Conservation (phyloP, 768 basidiomycete genomes). For the Suillus americanus region DNA sequence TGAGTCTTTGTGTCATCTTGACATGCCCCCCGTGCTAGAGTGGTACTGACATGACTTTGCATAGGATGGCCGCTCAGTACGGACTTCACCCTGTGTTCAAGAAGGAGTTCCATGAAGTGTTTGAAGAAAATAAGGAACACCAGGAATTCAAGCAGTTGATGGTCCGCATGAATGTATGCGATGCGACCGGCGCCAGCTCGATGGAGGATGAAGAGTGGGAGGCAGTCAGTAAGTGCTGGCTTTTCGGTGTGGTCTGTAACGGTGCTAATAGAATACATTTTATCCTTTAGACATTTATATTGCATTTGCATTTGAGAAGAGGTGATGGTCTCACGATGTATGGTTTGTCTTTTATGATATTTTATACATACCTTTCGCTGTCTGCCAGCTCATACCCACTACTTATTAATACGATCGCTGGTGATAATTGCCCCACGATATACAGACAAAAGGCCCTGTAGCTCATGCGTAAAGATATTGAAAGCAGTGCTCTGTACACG, state of each 20-base stretch:
- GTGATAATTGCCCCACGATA: not conserved
- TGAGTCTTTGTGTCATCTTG: slow-evolving; percentile 35
- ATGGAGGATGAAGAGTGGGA: slow-evolving; percentile 98
- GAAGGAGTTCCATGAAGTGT: slow-evolving; percentile 89
- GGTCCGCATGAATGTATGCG: slow-evolving; percentile 89
- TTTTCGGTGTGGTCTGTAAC: not conserved
- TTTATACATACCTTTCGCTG: not conserved
- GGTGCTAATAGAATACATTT: slow-evolving; percentile 2
- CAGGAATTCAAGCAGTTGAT: slow-evolving; percentile 82
- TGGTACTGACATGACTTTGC: slow-evolving; percentile 14
- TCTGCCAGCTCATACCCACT: not conserved
- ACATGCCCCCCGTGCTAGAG: not conserved
- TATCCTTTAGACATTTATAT: slow-evolving; percentile 77
- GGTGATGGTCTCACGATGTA: slow-evolving; percentile 20
- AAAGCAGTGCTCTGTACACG: not conserved
- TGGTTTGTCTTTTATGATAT: slow-evolving; percentile 8
- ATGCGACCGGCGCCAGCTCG: slow-evolving; percentile 79
- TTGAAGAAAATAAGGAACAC: slow-evolving; percentile 75
- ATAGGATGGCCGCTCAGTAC: slow-evolving; percentile 83
- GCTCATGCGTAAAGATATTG: not conserved
- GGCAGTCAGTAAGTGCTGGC: slow-evolving; percentile 81
- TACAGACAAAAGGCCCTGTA: not conserved
- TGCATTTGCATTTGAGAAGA: slow-evolving; percentile 88
- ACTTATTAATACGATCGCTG: not conserved
- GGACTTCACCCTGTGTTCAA: slow-evolving; percentile 72